Evolutionary conservation across 116 monocot species (phyloP).

Genomic region (Posidonia oceanica): DNA sequence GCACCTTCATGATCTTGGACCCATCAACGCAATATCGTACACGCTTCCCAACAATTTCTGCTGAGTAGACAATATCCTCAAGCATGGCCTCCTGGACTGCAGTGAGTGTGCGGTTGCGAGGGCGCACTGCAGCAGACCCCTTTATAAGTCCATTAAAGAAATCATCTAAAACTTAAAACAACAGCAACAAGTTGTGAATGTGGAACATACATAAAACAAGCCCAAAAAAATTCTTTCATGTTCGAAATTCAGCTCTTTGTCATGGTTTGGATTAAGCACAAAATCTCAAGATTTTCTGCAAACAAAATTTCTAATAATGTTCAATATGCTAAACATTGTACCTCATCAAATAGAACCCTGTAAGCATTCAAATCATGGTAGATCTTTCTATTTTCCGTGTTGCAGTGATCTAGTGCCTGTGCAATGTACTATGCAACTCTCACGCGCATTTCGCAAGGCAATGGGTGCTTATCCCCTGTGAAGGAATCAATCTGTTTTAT

Average conservation of each 20-base stretch:
- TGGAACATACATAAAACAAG: too few relatives aligned
- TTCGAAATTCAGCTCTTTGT: too few relatives aligned
- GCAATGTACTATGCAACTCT: conserved; percentile 88
- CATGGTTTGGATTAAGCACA: too few relatives aligned
- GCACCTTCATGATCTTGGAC: conserved; percentile 64
- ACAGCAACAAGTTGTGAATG: too few relatives aligned
- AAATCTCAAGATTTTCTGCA: too few relatives aligned
- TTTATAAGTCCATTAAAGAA: conserved; percentile 15
- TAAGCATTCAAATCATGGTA: conserved; percentile 97
- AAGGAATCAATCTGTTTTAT: neutral
- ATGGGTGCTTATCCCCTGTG: conserved; percentile 93
- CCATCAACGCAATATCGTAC: conserved; percentile 61
- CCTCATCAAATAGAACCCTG: conserved; percentile 96
- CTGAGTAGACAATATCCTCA: conserved; percentile 75
- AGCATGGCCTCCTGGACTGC: conserved; percentile 73
- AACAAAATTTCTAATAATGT: too few relatives aligned
- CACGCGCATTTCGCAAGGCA: conserved; percentile 93
- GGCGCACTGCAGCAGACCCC: conserved; percentile 59
- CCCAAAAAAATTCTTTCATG: too few relatives aligned
- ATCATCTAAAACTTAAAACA: too few relatives aligned
- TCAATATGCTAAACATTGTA: conserved; percentile 7
- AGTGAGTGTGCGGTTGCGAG: conserved; percentile 66
- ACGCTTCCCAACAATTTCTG: conserved; percentile 74
- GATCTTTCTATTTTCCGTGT: conserved; percentile 64
- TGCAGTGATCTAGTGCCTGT: conserved; percentile 86